A percentile compares a stretch with the other conserved stretches of the same genome.
These are phyloP conservation scores for Hypseocharis bilobata DNA, from an alignment of 441 rosid species.

Conservation along the genomic window DNA sequence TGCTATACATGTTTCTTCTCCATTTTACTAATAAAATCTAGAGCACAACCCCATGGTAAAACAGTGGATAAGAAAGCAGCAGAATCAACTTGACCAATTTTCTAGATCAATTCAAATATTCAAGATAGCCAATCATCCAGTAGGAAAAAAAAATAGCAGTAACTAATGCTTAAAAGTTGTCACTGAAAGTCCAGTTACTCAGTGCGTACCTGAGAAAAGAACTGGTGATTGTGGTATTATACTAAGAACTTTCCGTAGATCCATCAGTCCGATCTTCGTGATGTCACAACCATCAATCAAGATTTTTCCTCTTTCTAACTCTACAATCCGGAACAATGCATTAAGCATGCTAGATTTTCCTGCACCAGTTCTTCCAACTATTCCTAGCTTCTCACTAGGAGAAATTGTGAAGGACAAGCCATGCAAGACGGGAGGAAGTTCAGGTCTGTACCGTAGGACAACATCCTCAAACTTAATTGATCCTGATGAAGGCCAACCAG, in stretches of 20 bases:
- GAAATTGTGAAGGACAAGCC: constrained; percentile 59
- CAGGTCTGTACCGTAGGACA: constrained; percentile 75
- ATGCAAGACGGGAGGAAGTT: constrained; percentile 83
- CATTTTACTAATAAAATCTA: not conserved
- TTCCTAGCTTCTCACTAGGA: constrained; percentile 78
- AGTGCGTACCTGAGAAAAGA: constrained; percentile 88
- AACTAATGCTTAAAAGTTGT: not conserved
- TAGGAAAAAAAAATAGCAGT: no score
- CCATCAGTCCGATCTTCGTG: constrained; percentile 66
- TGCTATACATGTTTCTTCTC: no score
- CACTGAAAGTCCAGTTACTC: constrained; percentile 1
- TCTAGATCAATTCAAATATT: no score
- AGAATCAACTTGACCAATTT: not conserved
- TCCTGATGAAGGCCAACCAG: constrained; percentile 92
- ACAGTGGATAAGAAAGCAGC: not conserved
- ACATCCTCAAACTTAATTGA: constrained; percentile 72
- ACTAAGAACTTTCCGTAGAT: constrained; percentile 80
- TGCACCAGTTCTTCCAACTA: constrained; percentile 95
- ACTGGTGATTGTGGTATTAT: constrained; percentile 90
- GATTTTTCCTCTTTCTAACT: constrained; percentile 76
- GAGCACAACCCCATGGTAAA: not conserved
- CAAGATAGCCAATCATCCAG: no score
- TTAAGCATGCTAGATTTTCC: constrained; percentile 92
- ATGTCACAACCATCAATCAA: constrained; percentile 64
- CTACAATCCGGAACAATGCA: constrained; percentile 82